Evolutionary conservation across 345 rosid species (phyloP).

Genomic region (Boechera divaricarpa): DNA sequence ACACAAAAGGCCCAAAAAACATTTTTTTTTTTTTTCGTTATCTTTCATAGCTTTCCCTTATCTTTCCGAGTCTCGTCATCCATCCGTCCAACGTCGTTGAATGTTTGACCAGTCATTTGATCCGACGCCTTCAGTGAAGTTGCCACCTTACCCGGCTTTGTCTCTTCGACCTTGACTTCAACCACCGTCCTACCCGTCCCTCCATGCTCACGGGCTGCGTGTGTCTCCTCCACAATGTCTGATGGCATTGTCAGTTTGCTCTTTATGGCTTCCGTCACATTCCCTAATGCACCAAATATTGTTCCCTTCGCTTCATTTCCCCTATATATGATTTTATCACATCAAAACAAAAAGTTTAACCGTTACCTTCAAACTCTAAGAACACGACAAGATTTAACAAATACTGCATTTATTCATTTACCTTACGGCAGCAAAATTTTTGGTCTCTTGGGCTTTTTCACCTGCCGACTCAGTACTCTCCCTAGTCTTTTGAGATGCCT

Average conservation of each 20-base stretch:
- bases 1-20: background rate
- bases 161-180: constrained; percentile 30
- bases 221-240: constrained; percentile 46
- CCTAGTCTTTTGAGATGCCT: constrained; percentile 30
- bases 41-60: background rate
- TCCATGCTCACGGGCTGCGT: constrained; percentile 48
- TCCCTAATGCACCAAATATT: constrained; percentile 48
- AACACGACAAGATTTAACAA: background rate
- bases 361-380: background rate
- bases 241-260: constrained; percentile 52
- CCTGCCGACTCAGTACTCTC: constrained; percentile 19
- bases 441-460: constrained; percentile 32
- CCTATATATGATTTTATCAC: constrained; percentile 9
- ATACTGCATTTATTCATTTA: background rate
- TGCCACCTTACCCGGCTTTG: constrained; percentile 35
- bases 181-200: constrained; percentile 41
- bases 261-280: constrained; percentile 49
- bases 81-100: constrained; percentile 65
- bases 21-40: background rate
- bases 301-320: constrained; percentile 48
- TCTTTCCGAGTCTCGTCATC: constrained; percentile 10
- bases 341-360: background rate
- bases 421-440: constrained; percentile 31
- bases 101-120: constrained; percentile 66
- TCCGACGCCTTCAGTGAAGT: constrained; percentile 52